Percentiles rank a stretch among this genome's conserved stretches.
phyloP scores from a whole-genome alignment of 2,329 filamentous ascomycete species.

The Tolypocladium sp. region DNA sequence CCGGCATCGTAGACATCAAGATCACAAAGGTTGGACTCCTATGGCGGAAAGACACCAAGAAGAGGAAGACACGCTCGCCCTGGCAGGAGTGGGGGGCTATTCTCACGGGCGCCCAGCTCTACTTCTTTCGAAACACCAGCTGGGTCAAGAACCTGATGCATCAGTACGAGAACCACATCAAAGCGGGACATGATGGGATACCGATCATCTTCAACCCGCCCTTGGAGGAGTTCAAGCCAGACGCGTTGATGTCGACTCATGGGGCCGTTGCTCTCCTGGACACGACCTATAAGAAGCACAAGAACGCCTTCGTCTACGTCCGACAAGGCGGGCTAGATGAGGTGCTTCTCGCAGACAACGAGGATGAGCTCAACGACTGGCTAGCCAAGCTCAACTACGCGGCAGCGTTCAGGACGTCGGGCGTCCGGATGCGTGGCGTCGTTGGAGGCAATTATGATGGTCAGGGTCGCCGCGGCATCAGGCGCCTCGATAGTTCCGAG shows the following conservation, averaged over 20 bases:
- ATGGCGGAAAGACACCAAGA: conserved; percentile 91
- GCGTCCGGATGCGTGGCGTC: conserved; percentile 82
- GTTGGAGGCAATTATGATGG: conserved; percentile 79
- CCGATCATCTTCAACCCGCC: conserved; percentile 88
- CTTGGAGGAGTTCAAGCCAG: conserved; percentile 84
- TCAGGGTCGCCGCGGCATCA: conserved; percentile 62
- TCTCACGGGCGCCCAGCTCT: conserved; percentile 91
- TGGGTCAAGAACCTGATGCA: conserved; percentile 90
- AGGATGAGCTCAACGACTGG: conserved; percentile 94
- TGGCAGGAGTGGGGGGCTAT: conserved; percentile 99
- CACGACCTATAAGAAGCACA: conserved; percentile 84
- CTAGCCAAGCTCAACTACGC: conserved; percentile 93
- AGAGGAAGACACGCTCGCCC: conserved; percentile 86
- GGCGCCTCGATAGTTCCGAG: conserved; percentile 59
- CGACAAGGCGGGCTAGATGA: conserved; percentile 82
- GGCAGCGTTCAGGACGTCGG: conserved; percentile 84
- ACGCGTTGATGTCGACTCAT: conserved; percentile 87
- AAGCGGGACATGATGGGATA: conserved; percentile 62
- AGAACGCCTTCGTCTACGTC: conserved; percentile 88
- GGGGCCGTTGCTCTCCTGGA: conserved; percentile 85
- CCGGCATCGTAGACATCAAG: conserved; percentile 93
- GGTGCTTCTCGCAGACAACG: conserved; percentile 80
- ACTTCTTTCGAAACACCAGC: conserved; percentile 86
- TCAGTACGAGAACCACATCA: conserved; percentile 77
- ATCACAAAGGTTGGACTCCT: conserved; percentile 91